Conservation (phyloP, 2,329 filamentous ascomycete species). For the Corinectria fuckeliana region DNA sequence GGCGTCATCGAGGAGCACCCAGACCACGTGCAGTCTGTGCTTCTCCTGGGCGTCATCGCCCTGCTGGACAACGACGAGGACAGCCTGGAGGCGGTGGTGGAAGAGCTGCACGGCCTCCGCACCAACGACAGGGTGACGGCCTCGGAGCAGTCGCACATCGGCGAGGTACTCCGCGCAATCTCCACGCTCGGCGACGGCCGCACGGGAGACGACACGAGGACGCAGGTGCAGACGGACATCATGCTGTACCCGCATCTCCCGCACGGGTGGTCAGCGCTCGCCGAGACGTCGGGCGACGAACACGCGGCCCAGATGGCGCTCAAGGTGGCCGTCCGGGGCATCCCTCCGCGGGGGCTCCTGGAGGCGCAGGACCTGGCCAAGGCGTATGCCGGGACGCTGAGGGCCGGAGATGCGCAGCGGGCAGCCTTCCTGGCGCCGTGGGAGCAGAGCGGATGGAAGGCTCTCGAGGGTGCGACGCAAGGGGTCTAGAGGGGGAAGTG, state of each 20-base stretch:
- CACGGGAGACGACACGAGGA: slow-evolving; percentile 58
- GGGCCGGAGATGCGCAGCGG: slow-evolving; percentile 74
- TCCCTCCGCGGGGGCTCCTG: slow-evolving; percentile 75
- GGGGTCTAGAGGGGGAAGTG: slow-evolving; percentile 24
- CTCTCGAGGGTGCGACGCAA: slow-evolving; percentile 48
- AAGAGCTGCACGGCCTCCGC: slow-evolving; percentile 77
- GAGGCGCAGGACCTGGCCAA: slow-evolving; percentile 72
- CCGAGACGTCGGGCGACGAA: slow-evolving; percentile 61
- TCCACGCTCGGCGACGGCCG: slow-evolving; percentile 62
- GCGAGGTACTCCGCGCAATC: slow-evolving; percentile 77
- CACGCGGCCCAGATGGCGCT: slow-evolving; percentile 78
- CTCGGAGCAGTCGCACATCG: slow-evolving; percentile 71
- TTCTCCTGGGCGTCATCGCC: slow-evolving; percentile 84
- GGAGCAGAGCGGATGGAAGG: slow-evolving; percentile 69
- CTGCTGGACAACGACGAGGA: slow-evolving; percentile 81
- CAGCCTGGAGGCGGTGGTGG: slow-evolving; percentile 78
- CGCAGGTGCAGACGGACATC: slow-evolving; percentile 76
- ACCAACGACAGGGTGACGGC: slow-evolving; percentile 68
- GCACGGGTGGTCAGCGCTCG: slow-evolving; percentile 80
- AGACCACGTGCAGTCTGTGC: slow-evolving; percentile 78
- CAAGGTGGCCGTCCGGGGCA: slow-evolving; percentile 74
- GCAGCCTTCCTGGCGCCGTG: slow-evolving; percentile 85
- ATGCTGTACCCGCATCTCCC: slow-evolving; percentile 82
- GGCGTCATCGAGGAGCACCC: slow-evolving; percentile 76
- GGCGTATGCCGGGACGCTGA: slow-evolving; percentile 77